Percentiles rank a stretch among this genome's conserved stretches.
Conservation (phyloP, 352 stramenopile species). For the Phytophthora syringae region DNA sequence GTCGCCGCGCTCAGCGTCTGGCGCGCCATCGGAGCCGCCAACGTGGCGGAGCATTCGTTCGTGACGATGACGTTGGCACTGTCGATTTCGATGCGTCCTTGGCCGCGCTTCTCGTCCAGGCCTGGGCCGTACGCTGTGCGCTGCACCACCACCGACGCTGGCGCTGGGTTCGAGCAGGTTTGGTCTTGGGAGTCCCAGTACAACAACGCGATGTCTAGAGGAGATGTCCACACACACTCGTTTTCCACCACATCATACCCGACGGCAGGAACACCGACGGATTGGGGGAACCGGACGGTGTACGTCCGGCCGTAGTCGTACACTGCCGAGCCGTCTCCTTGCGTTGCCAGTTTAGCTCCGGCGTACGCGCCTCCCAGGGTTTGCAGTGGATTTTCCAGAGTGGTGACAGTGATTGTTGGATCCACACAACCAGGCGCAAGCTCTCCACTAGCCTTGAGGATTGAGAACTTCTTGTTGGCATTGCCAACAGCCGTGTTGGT, state of each 20-base stretch:
- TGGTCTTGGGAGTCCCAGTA: slow-evolving; percentile 28
- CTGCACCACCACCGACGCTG: slow-evolving; percentile 31
- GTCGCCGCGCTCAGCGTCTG: slow-evolving; percentile 47
- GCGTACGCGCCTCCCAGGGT: slow-evolving; percentile 38
- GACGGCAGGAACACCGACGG: slow-evolving; percentile 35
- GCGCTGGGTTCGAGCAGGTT: slow-evolving; percentile 34
- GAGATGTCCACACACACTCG: slow-evolving; percentile 40
- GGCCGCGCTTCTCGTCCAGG: slow-evolving; percentile 52
- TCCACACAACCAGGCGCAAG: slow-evolving; percentile 15
- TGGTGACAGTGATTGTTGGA: neutral
- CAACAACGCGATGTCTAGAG: slow-evolving; percentile 51
- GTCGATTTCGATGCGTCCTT: slow-evolving; percentile 58
- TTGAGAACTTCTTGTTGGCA: slow-evolving; percentile 12
- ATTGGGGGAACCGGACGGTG: slow-evolving; percentile 54
- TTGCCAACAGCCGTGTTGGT: slow-evolving; percentile 1
- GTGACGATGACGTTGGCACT: slow-evolving; percentile 15
- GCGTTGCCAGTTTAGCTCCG: slow-evolving; percentile 33
- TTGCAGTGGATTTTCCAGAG: slow-evolving; percentile 39
- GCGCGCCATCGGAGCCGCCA: slow-evolving; percentile 49
- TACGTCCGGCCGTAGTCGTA: slow-evolving; percentile 85
- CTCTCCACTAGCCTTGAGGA: slow-evolving; percentile 13
- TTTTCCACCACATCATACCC: slow-evolving; percentile 28
- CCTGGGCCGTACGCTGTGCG: slow-evolving; percentile 59
- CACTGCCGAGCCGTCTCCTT: slow-evolving; percentile 56
- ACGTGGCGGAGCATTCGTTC: slow-evolving; percentile 59